Conservation (phyloP, 2,329 filamentous ascomycete species). For the Niveomyces coronatus region DNA sequence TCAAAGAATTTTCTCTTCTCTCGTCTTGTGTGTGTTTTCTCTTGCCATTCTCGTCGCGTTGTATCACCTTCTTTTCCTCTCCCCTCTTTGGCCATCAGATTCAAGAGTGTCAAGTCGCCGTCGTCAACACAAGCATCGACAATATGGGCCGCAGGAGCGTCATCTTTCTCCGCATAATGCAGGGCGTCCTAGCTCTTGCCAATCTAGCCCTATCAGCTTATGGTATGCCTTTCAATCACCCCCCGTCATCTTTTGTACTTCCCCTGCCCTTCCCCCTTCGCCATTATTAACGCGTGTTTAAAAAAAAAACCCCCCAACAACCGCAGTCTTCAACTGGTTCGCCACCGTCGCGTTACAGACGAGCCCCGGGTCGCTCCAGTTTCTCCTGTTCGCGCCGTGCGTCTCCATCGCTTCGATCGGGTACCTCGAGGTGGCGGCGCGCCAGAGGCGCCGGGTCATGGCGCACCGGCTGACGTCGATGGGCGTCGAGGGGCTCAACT, state of each 20-base stretch:
- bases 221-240: constrained; percentile 28
- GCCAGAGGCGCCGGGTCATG: constrained; percentile 29
- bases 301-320: neutral
- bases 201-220: constrained; percentile 39
- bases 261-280: neutral
- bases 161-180: constrained; percentile 26
- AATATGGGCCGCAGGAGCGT: constrained; percentile 8
- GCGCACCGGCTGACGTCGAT: constrained; percentile 40
- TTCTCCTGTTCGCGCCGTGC: constrained; percentile 44
- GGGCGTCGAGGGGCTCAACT: constrained; percentile 39
- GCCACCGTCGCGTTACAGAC: constrained; percentile 41
- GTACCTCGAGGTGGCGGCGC: constrained; percentile 38
- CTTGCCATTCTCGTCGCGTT: too few species aligned
- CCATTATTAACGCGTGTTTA: neutral
- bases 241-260: too few species aligned
- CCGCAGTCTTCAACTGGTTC: constrained; percentile 50
- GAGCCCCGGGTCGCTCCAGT: constrained; percentile 47
- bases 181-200: constrained; percentile 34
- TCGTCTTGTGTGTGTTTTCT: too few species aligned
- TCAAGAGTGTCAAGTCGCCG: neutral
- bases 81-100: too few species aligned
- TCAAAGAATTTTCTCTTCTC: too few species aligned
- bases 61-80: too few species aligned
- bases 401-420: constrained; percentile 44
- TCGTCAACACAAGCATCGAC: neutral